Base-by-base conservation (phyloP, 768 basidiomycete genomes). In the Phylloporus sp. region DNA sequence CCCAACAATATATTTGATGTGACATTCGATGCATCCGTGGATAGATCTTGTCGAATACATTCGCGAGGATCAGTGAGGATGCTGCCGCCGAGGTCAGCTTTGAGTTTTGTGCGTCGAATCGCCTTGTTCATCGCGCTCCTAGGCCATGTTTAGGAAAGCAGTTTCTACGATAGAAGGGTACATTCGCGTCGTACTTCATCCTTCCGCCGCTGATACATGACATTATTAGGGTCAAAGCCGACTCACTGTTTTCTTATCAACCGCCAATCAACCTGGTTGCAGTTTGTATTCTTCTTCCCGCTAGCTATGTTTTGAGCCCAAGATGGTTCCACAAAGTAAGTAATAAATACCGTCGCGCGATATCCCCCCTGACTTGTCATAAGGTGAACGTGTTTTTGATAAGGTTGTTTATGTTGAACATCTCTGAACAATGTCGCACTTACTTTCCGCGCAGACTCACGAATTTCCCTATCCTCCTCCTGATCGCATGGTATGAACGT, bases 301-400 rank as follows among this genome's bases (percentile, higher is more conserved):
- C 88, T 20, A 89, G 86, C 57, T 94, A 89, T 66, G 70, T 93
- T 46, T 75, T 97, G n/a, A 79, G 79, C 7, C 92, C 94, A n/a
- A 78, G 95, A 48, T 97, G 93, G 93, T 97, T 98, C 66, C 95
- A 98, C 67, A 97, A 97, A 75, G 89, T 88, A 61, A 47, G 64
- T 56, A n/a, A 7, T 26, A 28, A 6, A 54, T 28, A 16, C 18
- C 26, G 32, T 50, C 39, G 27, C 43, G 44, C 22, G 34, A 46
- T 23, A 39, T 61, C 49, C 56, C 23, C 38, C 32, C 53, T 68
- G 23, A 68, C 49, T 41, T 8, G 26, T 26, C 11, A 45, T 4
- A 53, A 91, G 88, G 80, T 92, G 60, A 93, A 93, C 57, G 91
- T 93, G 1, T 88, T 91, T 62, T 79, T 91, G 78, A 93, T 93